These are phyloP conservation scores for Syncephalastrum contaminatum DNA, from an alignment of 371 early-diverging fungal species.

Conservation along the genomic window DNA sequence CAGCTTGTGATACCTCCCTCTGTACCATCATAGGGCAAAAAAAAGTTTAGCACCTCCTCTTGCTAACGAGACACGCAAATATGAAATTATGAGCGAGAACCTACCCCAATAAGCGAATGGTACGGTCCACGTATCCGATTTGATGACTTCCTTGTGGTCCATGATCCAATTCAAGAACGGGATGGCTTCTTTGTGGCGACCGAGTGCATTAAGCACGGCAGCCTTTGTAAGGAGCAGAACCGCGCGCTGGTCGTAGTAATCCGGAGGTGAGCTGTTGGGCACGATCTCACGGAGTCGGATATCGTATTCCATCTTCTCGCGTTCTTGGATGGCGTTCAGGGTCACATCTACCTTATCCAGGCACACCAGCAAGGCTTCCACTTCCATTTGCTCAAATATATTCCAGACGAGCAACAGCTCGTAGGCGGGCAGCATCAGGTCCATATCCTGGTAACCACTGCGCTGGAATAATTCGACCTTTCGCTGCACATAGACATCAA, in stretches of 20 bases:
- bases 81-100: conserved; percentile 1
- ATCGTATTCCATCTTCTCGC: conserved; percentile 24
- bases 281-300: conserved; percentile 22
- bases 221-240: conserved; percentile 23
- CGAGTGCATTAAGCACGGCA: conserved; percentile 20
- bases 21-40: conserved; percentile 3
- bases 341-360: conserved; percentile 27
- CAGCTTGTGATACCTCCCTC: conserved; percentile 52
- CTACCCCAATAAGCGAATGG: conserved; percentile 57
- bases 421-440: conserved; percentile 36
- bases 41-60: not conserved
- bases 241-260: conserved; percentile 29
- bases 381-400: conserved; percentile 44
- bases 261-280: conserved; percentile 18
- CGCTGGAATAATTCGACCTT: conserved; percentile 43
- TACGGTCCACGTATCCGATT: conserved; percentile 46
- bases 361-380: conserved; percentile 22
- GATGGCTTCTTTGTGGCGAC: conserved; percentile 23
- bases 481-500: conserved; percentile 45
- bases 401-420: conserved; percentile 54
- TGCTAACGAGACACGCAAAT: not conserved
- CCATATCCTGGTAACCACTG: conserved; percentile 45
- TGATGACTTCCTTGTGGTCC: conserved; percentile 36
- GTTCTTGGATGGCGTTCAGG: conserved; percentile 26
- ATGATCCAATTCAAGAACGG: conserved; percentile 47